Percentiles rank a stretch among this genome's conserved stretches.
phyloP scores from a whole-genome alignment of 108 stramenopile species.

The Nitzschia putrida region DNA sequence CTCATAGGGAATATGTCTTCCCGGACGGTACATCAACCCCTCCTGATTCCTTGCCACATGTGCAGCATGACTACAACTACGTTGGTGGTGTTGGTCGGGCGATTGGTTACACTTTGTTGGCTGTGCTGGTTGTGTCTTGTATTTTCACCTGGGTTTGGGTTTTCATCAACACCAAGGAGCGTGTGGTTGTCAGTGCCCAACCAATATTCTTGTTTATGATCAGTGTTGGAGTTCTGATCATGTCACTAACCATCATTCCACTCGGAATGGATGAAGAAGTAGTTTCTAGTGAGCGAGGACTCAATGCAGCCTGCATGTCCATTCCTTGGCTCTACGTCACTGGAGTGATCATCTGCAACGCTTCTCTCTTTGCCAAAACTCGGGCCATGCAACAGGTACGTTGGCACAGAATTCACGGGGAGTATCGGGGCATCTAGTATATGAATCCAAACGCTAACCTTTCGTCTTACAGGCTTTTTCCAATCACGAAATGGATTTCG shows the following conservation, averaged over 20 bases:
- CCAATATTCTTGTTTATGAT: constrained; percentile 51
- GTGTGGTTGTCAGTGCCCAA: constrained; percentile 36
- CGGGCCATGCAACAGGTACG: constrained; percentile 35
- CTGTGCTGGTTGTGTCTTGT: constrained; percentile 1
- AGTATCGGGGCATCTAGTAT: background rate
- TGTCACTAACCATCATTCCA: constrained; percentile 35
- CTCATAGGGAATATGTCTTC: background rate
- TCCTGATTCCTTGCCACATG: background rate
- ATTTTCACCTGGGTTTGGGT: constrained; percentile 36
- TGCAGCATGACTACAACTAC: constrained; percentile 16
- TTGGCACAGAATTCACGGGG: constrained; percentile 2
- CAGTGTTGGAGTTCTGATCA: constrained; percentile 46
- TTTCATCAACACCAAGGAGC: background rate
- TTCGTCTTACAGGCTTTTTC: background rate
- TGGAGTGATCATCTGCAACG: constrained; percentile 12
- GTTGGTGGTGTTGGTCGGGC: constrained; percentile 3
- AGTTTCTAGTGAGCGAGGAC: background rate
- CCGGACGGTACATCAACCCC: background rate
- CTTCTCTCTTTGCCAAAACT: constrained; percentile 56
- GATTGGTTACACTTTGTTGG: constrained; percentile 15
- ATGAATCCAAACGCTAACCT: background rate
- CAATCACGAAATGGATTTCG: background rate
- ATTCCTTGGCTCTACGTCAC: background rate
- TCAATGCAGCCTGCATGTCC: background rate
- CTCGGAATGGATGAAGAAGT: constrained; percentile 29